Evolutionary conservation across 1,284 basidiomycete species (phyloP).

Genomic region (Polyporus tsugae): DNA sequence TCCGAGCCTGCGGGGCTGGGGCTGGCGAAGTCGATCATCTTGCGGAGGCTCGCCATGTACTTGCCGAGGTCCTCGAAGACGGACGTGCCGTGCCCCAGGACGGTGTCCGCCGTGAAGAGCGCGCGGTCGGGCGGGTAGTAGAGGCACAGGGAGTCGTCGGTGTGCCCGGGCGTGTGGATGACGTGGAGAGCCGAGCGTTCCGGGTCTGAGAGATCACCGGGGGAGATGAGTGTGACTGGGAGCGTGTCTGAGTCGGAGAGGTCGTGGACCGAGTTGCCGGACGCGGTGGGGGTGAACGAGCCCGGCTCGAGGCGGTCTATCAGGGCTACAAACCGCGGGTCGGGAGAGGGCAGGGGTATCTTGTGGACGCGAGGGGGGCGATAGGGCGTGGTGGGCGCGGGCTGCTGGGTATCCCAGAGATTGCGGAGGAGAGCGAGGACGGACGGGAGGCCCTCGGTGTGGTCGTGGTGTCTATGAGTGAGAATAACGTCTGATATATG

Average conservation of each 20-base stretch:
- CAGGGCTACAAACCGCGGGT: conserved; percentile 49
- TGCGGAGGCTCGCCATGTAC: conserved; percentile 78
- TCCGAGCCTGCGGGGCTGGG: background rate
- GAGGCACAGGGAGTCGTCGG: conserved; percentile 84
- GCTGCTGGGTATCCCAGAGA: conserved; percentile 61
- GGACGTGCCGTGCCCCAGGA: conserved; percentile 91
- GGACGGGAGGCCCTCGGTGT: conserved; percentile 79
- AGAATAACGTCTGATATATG: conserved; percentile 87
- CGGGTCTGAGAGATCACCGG: conserved; percentile 4
- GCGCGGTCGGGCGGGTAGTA: conserved; percentile 68
- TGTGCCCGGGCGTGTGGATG: conserved; percentile 92
- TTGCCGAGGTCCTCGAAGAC: conserved; percentile 87
- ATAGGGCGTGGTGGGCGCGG: conserved; percentile 49
- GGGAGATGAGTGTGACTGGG: conserved; percentile 36
- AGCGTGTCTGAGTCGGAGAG: conserved; percentile 63
- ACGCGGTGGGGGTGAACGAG: conserved; percentile 52
- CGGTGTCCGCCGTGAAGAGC: conserved; percentile 90
- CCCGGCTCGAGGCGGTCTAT: conserved; percentile 52
- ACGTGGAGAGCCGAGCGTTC: conserved; percentile 56
- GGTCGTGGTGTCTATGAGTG: conserved; percentile 93
- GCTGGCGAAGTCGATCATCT: conserved; percentile 56
- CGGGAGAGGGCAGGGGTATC: conserved; percentile 52
- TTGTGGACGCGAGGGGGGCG: conserved; percentile 78
- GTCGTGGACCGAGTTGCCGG: conserved; percentile 59
- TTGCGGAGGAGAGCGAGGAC: conserved; percentile 74